Evolutionary conservation across 2,329 filamentous ascomycete species (phyloP).

Genomic region (Fusarium begoniae): DNA sequence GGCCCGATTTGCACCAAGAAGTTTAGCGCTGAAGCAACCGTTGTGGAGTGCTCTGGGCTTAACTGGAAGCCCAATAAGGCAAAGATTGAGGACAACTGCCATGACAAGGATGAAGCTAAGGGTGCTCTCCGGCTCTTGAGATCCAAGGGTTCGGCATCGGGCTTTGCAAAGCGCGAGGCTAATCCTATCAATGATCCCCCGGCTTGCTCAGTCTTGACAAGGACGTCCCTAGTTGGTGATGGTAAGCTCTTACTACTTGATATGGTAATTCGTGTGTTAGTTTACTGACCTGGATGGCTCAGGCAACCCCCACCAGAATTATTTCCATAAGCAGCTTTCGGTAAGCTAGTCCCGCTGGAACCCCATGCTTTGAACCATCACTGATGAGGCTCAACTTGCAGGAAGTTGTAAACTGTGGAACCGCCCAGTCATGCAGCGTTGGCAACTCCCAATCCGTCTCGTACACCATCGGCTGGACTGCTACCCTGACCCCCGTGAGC

Average conservation of each 20-base stretch:
- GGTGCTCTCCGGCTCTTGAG: neutral
- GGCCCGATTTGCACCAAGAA: neutral
- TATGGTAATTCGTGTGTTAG: neutral
- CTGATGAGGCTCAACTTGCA: neutral
- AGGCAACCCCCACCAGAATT: neutral
- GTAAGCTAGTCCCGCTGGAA: neutral
- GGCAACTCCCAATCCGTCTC: neutral
- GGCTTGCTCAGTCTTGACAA: neutral
- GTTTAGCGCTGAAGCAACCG: neutral
- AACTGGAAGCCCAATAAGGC: neutral
- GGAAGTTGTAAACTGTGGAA: neutral
- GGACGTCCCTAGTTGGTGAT: neutral
- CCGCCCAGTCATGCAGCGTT: neutral
- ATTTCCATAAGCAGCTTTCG: slow-evolving; percentile 3
- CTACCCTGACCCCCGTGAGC: neutral
- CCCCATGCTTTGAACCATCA: neutral
- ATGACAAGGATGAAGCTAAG: neutral
- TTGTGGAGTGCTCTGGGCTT: neutral
- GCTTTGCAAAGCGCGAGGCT: neutral
- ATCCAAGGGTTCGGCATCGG: neutral
- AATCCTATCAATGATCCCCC: neutral
- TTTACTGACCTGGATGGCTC: neutral
- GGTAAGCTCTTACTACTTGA: neutral
- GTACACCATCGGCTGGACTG: neutral
- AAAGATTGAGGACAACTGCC: neutral